Evolutionary conservation across 2,329 filamentous ascomycete genomes (phyloP), one percentile per base, ranked within the genome.

Genomic region (Penicillium occitanis): DNA sequence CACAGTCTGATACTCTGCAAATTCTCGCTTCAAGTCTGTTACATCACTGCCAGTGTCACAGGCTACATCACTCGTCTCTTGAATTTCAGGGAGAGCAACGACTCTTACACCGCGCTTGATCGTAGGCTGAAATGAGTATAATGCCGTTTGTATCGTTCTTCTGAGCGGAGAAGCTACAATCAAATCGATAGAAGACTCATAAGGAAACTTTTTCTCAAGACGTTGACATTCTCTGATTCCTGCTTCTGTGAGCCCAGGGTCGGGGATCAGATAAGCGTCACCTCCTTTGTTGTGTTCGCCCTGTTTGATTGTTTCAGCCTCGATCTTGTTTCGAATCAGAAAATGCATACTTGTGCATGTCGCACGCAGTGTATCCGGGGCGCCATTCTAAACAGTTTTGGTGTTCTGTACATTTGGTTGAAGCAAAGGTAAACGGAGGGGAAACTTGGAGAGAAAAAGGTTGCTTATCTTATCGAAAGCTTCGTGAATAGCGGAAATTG

Each of bases 271-370:
- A 59, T 67, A 68, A n/a, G 67, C 65, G 7, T 64, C 44, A 17
- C 67, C 67, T 17, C 67, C 67, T 65, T 25, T 42, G 44, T 68
- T 68, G 50, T 68, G 67, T 51, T 68, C 67, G 48, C 65, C 67
- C 67, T 65, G 40, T 61, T 14, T 14, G 10, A 22, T 33, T 40
- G 7, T 5, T 62, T 62, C 48, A 59, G 35, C 22, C 35, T 25
- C 11, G 30, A 42, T 59, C 19, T 28, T 19, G 13, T 8, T 25
- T 6, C 5, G 11, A 11, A 17, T 25, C 19, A 28, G 10, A 10
- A 11, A 11, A 25, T 17, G 35, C 42, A 50, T 67, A 67, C 66
- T 58, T 67, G 62, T 37, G 61, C 66, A 67, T 67, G 66, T 35
- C 66, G 53, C 57, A 65, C 57, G 40, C 66, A 67, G 40, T 67